Conservation (phyloP, 176 grass and related monocot genomes). For the Cocos nucifera region DNA sequence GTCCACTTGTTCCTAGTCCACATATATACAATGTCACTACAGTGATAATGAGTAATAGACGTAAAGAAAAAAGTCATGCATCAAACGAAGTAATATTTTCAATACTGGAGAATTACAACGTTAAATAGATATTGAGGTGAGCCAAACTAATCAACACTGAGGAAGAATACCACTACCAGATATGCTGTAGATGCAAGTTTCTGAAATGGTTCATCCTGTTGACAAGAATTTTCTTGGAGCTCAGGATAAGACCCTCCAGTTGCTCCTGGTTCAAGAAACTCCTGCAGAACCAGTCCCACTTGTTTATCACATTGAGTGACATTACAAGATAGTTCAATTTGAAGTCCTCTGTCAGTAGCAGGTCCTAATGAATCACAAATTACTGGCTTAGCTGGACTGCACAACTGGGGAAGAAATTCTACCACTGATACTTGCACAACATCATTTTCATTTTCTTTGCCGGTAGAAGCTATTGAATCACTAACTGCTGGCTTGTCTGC, state of each 20-base stretch:
- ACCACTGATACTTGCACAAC: slow-evolving; percentile 32
- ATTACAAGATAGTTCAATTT: slow-evolving; percentile 22
- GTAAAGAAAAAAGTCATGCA: no score
- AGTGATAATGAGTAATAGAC: no score
- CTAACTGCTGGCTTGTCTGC: no score
- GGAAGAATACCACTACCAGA: not conserved
- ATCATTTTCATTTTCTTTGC: slow-evolving; percentile 3
- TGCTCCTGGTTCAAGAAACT: slow-evolving; percentile 6
- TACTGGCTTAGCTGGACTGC: slow-evolving; percentile 24
- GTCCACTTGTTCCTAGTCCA: not conserved
- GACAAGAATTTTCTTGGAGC: not conserved
- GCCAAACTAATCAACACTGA: not conserved
- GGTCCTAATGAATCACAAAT: slow-evolving; percentile 11
- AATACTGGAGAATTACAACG: no score
- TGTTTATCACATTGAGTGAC: slow-evolving; percentile 34
- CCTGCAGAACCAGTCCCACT: slow-evolving; percentile 17
- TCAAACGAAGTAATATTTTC: no score
- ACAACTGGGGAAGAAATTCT: slow-evolving; percentile 32
- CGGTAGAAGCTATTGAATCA: no score
- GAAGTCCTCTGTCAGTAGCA: slow-evolving; percentile 20
- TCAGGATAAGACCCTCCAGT: not conserved
- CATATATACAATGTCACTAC: not conserved
- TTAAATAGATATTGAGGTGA: no score
- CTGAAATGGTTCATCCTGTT: slow-evolving; percentile 4
- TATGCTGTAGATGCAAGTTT: not conserved